These are phyloP conservation scores for Aphanoascus verrucosus DNA, from an alignment of 2,329 filamentous ascomycete genomes.

Conservation along the genomic window DNA sequence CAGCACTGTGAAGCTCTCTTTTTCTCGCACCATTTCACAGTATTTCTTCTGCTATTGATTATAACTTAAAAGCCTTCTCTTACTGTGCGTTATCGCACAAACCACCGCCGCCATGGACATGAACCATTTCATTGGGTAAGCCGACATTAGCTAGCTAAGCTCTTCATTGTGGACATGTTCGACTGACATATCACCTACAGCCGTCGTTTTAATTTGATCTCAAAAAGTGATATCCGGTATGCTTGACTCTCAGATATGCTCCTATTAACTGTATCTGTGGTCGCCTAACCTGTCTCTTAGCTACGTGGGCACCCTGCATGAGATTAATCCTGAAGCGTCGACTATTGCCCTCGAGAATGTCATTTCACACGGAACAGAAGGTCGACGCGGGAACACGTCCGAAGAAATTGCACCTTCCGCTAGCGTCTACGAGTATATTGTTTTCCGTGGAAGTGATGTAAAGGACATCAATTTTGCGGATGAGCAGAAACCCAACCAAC, in stretches of 20 bases:
- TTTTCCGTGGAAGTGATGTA: conserved; percentile 95
- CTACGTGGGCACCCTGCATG: conserved; percentile 90
- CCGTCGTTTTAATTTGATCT: conserved; percentile 91
- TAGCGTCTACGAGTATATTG: conserved; percentile 94
- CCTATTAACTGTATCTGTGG: not conserved
- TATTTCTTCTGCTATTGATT: conserved; percentile 12
- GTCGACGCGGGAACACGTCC: conserved; percentile 63
- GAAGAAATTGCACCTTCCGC: conserved; percentile 78
- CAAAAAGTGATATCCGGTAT: conserved; percentile 93
- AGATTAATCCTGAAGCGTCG: conserved; percentile 95
- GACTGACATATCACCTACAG: conserved; percentile 37
- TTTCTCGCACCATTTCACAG: conserved; percentile 16
- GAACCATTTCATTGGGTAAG: conserved; percentile 42
- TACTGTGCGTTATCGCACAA: conserved; percentile 27
- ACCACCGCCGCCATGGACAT: conserved; percentile 35
- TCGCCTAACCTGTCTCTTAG: conserved; percentile 38
- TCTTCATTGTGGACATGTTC: conserved; percentile 7
- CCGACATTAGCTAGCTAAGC: conserved; percentile 19
- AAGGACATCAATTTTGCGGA: conserved; percentile 95
- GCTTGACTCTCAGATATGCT: conserved; percentile 25
- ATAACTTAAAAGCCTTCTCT: conserved; percentile 6
- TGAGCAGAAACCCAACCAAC: conserved; percentile 58
- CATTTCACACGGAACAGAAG: conserved; percentile 86
- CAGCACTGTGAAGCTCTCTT: not conserved
- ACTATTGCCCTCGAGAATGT: conserved; percentile 97